These are phyloP conservation scores for Umbelopsis ramanniana DNA, from an alignment of 192 early-diverging fungal species.

Conservation along the genomic window DNA sequence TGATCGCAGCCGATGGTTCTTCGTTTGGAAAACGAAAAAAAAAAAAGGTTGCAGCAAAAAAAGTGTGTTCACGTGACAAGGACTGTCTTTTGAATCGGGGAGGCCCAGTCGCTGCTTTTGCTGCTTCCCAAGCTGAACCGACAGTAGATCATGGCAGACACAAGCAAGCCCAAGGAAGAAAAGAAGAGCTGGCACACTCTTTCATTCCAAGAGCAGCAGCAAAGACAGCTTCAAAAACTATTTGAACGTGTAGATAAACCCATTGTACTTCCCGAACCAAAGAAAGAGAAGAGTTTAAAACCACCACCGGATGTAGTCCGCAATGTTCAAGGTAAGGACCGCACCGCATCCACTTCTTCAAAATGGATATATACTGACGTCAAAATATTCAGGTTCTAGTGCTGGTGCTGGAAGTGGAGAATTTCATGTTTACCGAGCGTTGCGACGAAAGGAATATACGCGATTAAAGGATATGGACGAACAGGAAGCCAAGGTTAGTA, in stretches of 20 bases:
- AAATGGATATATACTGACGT: not conserved
- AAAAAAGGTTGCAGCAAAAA: constrained; percentile 5
- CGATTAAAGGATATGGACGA: constrained; percentile 82
- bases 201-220: constrained; percentile 54
- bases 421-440: constrained; percentile 91
- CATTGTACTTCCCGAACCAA: constrained; percentile 67
- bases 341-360: not conserved
- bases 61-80: not conserved
- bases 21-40: constrained; percentile 6
- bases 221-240: constrained; percentile 67
- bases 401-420: constrained; percentile 96
- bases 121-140: not conserved
- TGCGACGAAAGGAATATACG: constrained; percentile 84
- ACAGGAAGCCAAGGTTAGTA: constrained; percentile 65
- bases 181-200: constrained; percentile 51
- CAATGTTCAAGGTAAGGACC: constrained; percentile 73
- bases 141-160: not conserved
- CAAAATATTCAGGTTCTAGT: constrained; percentile 66
- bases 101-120: not conserved
- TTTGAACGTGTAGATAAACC: constrained; percentile 85
- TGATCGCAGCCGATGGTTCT: not conserved
- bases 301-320: constrained; percentile 86
- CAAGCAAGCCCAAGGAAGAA: not conserved
- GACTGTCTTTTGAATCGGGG: not conserved
- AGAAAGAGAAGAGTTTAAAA: constrained; percentile 53